Base-by-base conservation (phyloP, 805 yeast genomes). In the Teunomyces stri region DNA sequence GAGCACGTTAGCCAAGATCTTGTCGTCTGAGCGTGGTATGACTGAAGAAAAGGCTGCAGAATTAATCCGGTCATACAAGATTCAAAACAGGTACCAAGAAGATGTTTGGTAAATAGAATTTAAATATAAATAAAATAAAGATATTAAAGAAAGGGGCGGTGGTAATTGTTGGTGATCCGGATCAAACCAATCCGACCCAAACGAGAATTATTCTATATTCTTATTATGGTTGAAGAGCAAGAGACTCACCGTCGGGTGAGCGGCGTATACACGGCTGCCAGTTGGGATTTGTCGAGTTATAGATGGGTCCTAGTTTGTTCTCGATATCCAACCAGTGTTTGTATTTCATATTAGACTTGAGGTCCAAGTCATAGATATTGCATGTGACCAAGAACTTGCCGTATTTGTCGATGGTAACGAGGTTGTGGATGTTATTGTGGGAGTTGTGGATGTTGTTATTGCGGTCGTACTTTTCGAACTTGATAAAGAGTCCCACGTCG, bases 1-100 rank as follows among this genome's bases (percentile, higher is more conserved):
- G 58, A 66, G 74, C 39, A 75, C 92, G 1, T 74, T 92, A 50
- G 76, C 76, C 11, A 73, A 78, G 51, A 84, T 94, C 48, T 64
- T 91, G 42, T 67, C 82, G 40, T 65, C 78, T 47, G 80, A 81
- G 53, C 84, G 91, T 60, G 79, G 76, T n/a, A 68, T 89, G 25
- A 54, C 84, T 5, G 77, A 75, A 48, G 85, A 78, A 29, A 82
- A 81, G 54, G 97, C 96, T 11, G 79, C 80, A 46, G 94, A 86
- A 49, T 74, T 87, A 60, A 78, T 89, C 50, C 87, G 89, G 71
- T 79, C 84, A 53, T 79, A 87, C 72, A 88, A 87, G 66, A 82
- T 88, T 21, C 84, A 86, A 57, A 92, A 91, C 64, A 82, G 85
- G 69, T 92, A 90, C 68, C 99, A 92, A 72, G 98, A 94, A 71